Base-by-base conservation (phyloP, 352 stramenopile genomes). In the Pythium aquatile region DNA sequence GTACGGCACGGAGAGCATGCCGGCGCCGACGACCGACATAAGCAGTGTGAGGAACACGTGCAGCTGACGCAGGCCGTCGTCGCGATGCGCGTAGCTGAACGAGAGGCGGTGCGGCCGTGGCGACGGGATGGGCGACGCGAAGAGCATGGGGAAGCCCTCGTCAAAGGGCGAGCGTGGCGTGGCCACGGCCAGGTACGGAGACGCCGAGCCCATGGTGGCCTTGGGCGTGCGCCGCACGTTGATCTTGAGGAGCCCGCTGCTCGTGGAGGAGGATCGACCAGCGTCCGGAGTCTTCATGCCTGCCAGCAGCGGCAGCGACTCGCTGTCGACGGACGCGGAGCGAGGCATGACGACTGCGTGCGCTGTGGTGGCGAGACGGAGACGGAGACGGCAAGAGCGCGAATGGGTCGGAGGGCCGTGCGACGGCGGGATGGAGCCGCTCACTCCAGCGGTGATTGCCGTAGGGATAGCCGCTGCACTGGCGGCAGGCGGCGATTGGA, bases 21-120 rank as follows among this genome's bases (percentile, higher is more conserved):
- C 84, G 16, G 79, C 81, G 42, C 84, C 84, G 28, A 91, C 79
- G 24, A 86, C 85, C 46, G 81, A 90, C 77, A 91, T 88, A 66
- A 89, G 82, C 63, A 93, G 75, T 57, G 78, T 89, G 26, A 89
- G 69, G 65, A 91, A 88, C n/a, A 91, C 82, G 68, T 84, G 77
- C 60, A 88, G 66, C 20, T 84, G 68, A 28, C 76, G 76, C 39
- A 76, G 69, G 32, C 55, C 55, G n/a, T 70, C 49, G 57, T 81
- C 58, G 29, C 70, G 66, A 20, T 47, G 49, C 57, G 66, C 56
- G 62, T 78, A 78, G 54, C 69, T 66, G 55, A 88, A 87, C 6
- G 76, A 76, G 52, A 88, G 69, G 13, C 74, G 79, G 47, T 88
- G 76, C 32, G 79, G 78, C 5, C 79, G 72, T 35, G 79, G 79